Base-by-base conservation (phyloP, 2,329 filamentous ascomycete species). In the Cercospora berteroae region DNA sequence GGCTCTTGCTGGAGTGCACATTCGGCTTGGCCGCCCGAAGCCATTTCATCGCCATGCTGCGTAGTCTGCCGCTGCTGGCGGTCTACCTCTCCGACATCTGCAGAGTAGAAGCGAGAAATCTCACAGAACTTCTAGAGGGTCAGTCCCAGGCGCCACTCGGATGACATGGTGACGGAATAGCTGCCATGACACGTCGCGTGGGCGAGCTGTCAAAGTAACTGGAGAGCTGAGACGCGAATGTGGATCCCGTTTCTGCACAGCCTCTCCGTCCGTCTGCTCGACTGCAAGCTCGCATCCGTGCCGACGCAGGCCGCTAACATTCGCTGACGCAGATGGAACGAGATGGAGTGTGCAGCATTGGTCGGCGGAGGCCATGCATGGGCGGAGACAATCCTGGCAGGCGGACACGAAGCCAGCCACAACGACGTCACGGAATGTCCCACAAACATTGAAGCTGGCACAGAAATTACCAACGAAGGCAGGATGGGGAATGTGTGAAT, bases 1-100 rank as follows among this genome's bases (percentile, higher is more conserved):
- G 74, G 50, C 85, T 87, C 75, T 83, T 84, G 12, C 83, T 84
- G 48, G 84, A 84, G 60, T 80, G 77, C 60, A 77, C 70, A 50
- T 65, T 71, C 12, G 61, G 61, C 72, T 77, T 79, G 29, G 74
- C 74, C 23, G 62, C 39, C 55, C 76, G 74, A 23, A 83, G 77
- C 78, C 78, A 81, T 64, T 72, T 74, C 74, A 76, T 76, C 18
- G 68, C 70, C 58, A 65, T 68, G n/a, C 9, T 62, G 29, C 25
- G n/a, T 36, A 5, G 55, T 20, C 3, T 20, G 10, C 29, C 27
- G 29, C 27, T 31, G n/a, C 55, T 12, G 8, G 31, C 55, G 18
- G 55, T 20, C 55, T 58, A 18, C 16, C 55, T 18, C n/a, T 36
- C 25, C 55, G 18, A 31, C 27, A 58, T 23, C 25, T 31, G 31